These are phyloP conservation scores for Spathaspora hagerdaliae DNA, from an alignment of 805 yeast genomes.

Conservation along the genomic window DNA sequence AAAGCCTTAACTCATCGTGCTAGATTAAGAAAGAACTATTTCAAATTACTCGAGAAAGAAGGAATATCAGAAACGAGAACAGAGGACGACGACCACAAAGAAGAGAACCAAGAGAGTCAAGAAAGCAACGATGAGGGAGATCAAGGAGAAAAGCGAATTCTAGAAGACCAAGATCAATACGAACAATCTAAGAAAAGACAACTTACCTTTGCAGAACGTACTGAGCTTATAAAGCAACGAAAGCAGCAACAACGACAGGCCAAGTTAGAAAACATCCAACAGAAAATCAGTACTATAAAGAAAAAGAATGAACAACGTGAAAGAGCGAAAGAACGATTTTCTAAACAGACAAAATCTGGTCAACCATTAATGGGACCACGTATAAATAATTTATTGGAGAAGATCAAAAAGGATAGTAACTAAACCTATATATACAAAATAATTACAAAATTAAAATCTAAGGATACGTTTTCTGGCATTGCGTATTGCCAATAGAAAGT, in stretches of 20 bases:
- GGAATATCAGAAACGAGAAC: conserved; percentile 33
- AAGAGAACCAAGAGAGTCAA: conserved; percentile 3
- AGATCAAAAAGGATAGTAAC: conserved; percentile 52
- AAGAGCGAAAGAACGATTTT: conserved; percentile 36
- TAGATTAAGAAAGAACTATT: conserved; percentile 73
- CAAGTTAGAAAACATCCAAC: conserved; percentile 37
- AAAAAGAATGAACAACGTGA: conserved; percentile 38
- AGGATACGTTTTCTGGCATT: neutral
- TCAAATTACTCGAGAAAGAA: conserved; percentile 72
- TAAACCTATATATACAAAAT: neutral
- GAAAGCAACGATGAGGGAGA: neutral
- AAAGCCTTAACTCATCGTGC: conserved; percentile 76
- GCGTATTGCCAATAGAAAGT: conserved; percentile 22
- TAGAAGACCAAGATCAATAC: conserved; percentile 12
- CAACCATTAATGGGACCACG: conserved; percentile 93
- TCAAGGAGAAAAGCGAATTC: conserved; percentile 14
- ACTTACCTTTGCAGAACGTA: conserved; percentile 42
- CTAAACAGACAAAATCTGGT: conserved; percentile 59
- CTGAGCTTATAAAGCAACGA: conserved; percentile 43
- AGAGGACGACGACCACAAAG: conserved; percentile 9
- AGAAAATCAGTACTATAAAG: conserved; percentile 30
- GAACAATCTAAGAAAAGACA: conserved; percentile 19
- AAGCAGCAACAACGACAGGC: conserved; percentile 39
- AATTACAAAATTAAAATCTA: neutral
- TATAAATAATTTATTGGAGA: conserved; percentile 71